Percentiles rank a stretch among this genome's conserved stretches.
Evolutionary conservation across 2,329 filamentous ascomycete species (phyloP).

Genomic region (Huntiella moniliformis): DNA sequence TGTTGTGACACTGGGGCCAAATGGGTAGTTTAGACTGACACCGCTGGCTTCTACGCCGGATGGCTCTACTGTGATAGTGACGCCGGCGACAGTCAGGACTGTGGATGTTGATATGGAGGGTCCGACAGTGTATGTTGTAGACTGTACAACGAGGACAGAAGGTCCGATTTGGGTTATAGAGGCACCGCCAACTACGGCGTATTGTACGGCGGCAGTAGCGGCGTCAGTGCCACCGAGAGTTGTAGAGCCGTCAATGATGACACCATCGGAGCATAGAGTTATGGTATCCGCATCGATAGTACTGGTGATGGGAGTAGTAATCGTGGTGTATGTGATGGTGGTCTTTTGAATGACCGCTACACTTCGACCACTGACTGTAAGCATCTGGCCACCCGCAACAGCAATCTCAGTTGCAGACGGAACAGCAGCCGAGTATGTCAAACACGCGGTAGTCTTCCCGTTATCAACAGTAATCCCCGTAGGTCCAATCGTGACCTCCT

Average conservation of each 20-base stretch:
- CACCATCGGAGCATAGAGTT: slow-evolving; percentile 27
- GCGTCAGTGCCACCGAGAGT: slow-evolving; percentile 26
- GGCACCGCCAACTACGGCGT: slow-evolving; percentile 32
- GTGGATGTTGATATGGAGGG: slow-evolving; percentile 24
- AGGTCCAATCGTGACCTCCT: slow-evolving; percentile 20
- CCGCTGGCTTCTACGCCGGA: slow-evolving; percentile 28
- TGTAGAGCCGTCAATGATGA: slow-evolving; percentile 21
- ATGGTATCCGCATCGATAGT: slow-evolving; percentile 32
- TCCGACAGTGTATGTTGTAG: slow-evolving; percentile 32
- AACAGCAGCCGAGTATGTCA: slow-evolving; percentile 19
- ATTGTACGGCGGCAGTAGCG: slow-evolving; percentile 20
- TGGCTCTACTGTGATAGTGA: slow-evolving; percentile 33
- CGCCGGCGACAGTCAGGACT: slow-evolving; percentile 21
- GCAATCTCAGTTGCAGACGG: slow-evolving; percentile 24
- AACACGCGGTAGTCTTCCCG: slow-evolving; percentile 17
- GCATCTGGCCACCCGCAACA: slow-evolving; percentile 29
- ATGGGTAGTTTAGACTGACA: slow-evolving; percentile 27
- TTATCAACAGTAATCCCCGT: slow-evolving; percentile 19
- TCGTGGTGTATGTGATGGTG: slow-evolving; percentile 27
- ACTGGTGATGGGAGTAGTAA: slow-evolving; percentile 18
- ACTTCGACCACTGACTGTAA: slow-evolving; percentile 25
- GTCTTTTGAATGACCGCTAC: slow-evolving; percentile 24
- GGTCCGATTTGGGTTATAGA: slow-evolving; percentile 32
- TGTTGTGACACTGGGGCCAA: slow-evolving; percentile 22
- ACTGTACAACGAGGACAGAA: slow-evolving; percentile 29